phyloP scores from a whole-genome alignment of 2,329 filamentous ascomycete genomes.

The Xylaria sp. region DNA sequence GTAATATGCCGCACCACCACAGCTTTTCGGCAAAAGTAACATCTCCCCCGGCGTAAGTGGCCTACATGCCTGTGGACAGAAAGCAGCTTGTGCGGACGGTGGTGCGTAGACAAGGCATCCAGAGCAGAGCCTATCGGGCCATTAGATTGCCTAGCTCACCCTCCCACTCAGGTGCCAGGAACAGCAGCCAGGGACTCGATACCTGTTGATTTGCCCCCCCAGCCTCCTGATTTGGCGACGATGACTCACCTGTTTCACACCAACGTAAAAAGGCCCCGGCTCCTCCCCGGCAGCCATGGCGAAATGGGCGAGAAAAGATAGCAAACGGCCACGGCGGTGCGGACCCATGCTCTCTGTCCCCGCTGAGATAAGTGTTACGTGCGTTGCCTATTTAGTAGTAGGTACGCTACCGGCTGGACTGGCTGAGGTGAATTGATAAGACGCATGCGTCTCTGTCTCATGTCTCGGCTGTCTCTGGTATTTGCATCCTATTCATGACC shows the following conservation, averaged over 20 bases:
- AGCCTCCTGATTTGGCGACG: slow-evolving; percentile 43
- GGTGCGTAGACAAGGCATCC: slow-evolving; percentile 21
- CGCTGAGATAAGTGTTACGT: background rate
- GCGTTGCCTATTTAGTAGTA: too few relatives aligned
- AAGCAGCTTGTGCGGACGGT: slow-evolving; percentile 4
- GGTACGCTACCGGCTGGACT: background rate
- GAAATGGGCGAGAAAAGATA: background rate
- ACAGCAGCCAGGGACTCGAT: slow-evolving; percentile 27
- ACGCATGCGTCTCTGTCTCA: background rate
- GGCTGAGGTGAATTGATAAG: background rate
- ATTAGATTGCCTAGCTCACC: slow-evolving; percentile 12
- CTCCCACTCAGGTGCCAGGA: slow-evolving; percentile 28
- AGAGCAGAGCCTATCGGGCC: slow-evolving; percentile 24
- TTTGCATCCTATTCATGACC: background rate
- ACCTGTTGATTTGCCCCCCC: slow-evolving; percentile 25
- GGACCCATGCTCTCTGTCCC: slow-evolving; percentile 33
- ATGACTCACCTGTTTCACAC: slow-evolving; percentile 47
- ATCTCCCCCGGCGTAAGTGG: background rate
- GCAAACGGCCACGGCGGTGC: slow-evolving; percentile 26
- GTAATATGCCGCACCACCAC: background rate
- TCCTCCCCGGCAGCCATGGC: slow-evolving; percentile 30
- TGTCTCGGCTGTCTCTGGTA: background rate
- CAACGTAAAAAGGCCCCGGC: slow-evolving; percentile 25
- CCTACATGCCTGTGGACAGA: background rate
- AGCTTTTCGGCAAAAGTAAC: background rate